A percentile compares a stretch with the other conserved stretches of the same genome.
phyloP scores from a whole-genome alignment of 768 basidiomycete species.

The Termitomyces eurrhizus region DNA sequence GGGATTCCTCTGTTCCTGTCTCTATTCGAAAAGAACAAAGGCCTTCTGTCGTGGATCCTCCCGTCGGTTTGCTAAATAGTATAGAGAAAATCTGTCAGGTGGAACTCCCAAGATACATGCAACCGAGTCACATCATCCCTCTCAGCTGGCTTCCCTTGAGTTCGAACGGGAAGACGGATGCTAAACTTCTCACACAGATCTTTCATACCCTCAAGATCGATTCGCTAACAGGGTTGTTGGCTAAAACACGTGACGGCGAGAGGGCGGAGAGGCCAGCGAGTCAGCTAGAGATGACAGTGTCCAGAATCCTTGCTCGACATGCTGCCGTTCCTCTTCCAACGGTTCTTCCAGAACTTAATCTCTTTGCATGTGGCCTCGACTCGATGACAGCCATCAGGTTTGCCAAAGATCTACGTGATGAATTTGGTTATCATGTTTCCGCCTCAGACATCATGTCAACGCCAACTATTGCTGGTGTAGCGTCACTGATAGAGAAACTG shows the following conservation, averaged over 20 bases:
- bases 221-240: constrained; percentile 19
- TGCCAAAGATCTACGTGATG: constrained; percentile 19
- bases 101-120: constrained; percentile 47
- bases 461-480: constrained; percentile 23
- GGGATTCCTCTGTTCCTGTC: constrained; percentile 32
- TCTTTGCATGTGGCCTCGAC: constrained; percentile 30
- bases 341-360: constrained; percentile 22
- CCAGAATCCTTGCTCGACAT: constrained; percentile 20
- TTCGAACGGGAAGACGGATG: constrained; percentile 34
- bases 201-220: constrained; percentile 24
- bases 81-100: constrained; percentile 34
- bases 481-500: constrained; percentile 9
- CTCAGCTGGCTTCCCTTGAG: constrained; percentile 46
- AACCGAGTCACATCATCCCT: constrained; percentile 45
- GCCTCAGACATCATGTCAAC: constrained; percentile 28
- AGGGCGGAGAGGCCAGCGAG: constrained; percentile 14
- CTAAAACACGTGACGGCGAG: constrained; percentile 4
- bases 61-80: constrained; percentile 23
- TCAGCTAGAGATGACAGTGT: constrained; percentile 17
- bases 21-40: constrained; percentile 31
- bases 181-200: constrained; percentile 28
- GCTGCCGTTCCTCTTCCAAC: constrained; percentile 15
- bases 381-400: constrained; percentile 28
- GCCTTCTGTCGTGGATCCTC: constrained; percentile 18
- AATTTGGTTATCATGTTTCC: constrained; percentile 18